phyloP scores from a whole-genome alignment of 805 yeast species.

The Candida nonsorbophila region DNA sequence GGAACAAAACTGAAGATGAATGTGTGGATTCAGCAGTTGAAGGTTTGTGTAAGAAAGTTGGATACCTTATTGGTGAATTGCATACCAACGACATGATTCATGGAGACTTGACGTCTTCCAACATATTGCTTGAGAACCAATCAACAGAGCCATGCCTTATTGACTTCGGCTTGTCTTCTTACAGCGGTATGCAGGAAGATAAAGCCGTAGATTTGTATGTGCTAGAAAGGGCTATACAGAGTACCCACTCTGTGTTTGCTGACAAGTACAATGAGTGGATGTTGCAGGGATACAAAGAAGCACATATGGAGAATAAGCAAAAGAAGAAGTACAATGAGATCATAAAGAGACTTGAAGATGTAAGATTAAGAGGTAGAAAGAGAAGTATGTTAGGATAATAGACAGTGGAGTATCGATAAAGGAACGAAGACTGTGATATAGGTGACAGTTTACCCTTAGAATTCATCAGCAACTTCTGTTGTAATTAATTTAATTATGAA shows the following conservation, averaged over 20 bases:
- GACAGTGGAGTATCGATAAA: too few species aligned
- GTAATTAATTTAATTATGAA: too few species aligned
- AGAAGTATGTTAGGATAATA: constrained; percentile 82
- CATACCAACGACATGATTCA: constrained; percentile 80
- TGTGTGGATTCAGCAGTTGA: constrained; percentile 34
- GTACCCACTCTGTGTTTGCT: constrained; percentile 82
- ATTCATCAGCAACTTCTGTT: too few species aligned
- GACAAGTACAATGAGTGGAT: constrained; percentile 63
- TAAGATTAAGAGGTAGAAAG: constrained; percentile 88
- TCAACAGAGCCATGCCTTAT: constrained; percentile 54
- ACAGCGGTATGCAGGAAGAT: constrained; percentile 74
- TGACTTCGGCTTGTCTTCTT: constrained; percentile 87
- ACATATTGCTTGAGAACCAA: constrained; percentile 50
- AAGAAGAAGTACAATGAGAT: constrained; percentile 47
- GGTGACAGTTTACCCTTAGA: too few species aligned
- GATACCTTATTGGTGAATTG: constrained; percentile 60
- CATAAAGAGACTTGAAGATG: constrained; percentile 67
- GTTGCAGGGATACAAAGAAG: constrained; percentile 58
- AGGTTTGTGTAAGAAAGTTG: constrained; percentile 48
- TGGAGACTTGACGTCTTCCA: constrained; percentile 92
- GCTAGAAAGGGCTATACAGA: constrained; percentile 81
- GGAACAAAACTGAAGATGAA: constrained; percentile 11
- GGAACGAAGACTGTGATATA: too few species aligned
- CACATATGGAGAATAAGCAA: constrained; percentile 23
- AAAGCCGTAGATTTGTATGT: constrained; percentile 97